Evolutionary conservation across 2,329 filamentous ascomycete genomes (phyloP).

Genomic region (Monascus ruber): DNA sequence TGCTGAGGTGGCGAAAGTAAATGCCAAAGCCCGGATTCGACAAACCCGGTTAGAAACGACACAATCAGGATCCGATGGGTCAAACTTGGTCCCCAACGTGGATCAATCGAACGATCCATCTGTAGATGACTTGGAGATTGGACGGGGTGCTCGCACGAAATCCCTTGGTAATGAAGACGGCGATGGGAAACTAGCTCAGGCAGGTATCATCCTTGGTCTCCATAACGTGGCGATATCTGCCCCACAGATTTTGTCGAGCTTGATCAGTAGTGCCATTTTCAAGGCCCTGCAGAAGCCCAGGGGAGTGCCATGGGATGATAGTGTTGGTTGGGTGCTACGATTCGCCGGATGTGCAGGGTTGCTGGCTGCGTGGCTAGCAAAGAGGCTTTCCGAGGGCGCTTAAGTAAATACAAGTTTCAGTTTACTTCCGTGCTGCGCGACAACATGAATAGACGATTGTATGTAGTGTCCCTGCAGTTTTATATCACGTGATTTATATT

Average conservation of each 20-base stretch:
- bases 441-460: no score
- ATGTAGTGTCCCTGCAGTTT: no score
- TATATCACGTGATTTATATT: no score
- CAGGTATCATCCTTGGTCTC: slow-evolving; percentile 82
- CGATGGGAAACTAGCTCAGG: slow-evolving; percentile 57
- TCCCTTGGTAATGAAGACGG: slow-evolving; percentile 14
- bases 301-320: slow-evolving; percentile 72
- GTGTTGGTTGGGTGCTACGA: slow-evolving; percentile 74
- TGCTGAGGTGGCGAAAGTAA: slow-evolving; percentile 75
- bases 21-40: slow-evolving; percentile 50
- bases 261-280: slow-evolving; percentile 77
- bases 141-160: slow-evolving; percentile 8
- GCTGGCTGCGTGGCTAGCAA: slow-evolving; percentile 62
- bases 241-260: slow-evolving; percentile 80
- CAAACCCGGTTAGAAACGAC: slow-evolving; percentile 28
- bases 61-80: no score
- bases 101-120: no score
- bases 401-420: no score
- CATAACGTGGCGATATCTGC: slow-evolving; percentile 92
- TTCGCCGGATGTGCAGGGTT: slow-evolving; percentile 72
- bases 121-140: slow-evolving; percentile 14
- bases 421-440: no score
- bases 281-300: slow-evolving; percentile 75
- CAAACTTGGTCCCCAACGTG: no score
- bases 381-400: slow-evolving; percentile 47